Base-by-base conservation (phyloP, 2,329 filamentous ascomycete genomes). In the Hymenoscyphus infarciens region DNA sequence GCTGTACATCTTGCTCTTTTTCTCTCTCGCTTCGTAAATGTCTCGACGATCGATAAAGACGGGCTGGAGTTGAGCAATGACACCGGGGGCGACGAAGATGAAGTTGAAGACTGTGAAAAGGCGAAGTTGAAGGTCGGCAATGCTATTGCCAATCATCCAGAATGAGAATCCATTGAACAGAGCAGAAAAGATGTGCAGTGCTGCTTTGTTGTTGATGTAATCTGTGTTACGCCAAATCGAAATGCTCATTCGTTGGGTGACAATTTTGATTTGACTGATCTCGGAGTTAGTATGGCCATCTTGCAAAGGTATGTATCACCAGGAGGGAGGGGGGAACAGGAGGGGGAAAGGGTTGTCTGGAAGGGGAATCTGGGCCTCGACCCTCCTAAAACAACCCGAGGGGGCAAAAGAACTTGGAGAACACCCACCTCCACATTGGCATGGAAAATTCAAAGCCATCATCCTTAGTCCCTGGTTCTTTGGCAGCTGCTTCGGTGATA, bases 181-280 rank as follows among this genome's bases (percentile, higher is more conserved):
- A 0, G 80, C 82, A 0, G 79, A 80, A 15, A 77, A 75, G 25
- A 87, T 75, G 69, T 87, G 84, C 1, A 87, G 75, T 0, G 77
- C 74, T 1, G 80, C 71, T 57, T 80, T 80, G 70, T 80, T 80
- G 74, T 78, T 78, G 63, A 79, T 72, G 61, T 80, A 80, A 59
- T 87, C 84, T 3, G 79, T 82, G 71, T 90, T 90, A 61, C 89
- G 82, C 76, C 79, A 91, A 5, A 91, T 77, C 0, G 87, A 79
- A 0, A 83, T 71, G 52, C 69, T 72, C 66, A 69, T 71, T 1
- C 72, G 63, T 1, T 65, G 22, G 0, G 67, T 69, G 13, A 73
- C 72, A 2, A 73, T 60, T 29, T 70, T 70, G 1, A 79, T 74
- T 68, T 83, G 82, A 31, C 29, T 31, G 29, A 31, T 31, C 29